Percentiles rank a stretch among this genome's conserved stretches.
Conservation (phyloP, 371 early-diverging fungal species). For the Apophysomyces sp. region DNA sequence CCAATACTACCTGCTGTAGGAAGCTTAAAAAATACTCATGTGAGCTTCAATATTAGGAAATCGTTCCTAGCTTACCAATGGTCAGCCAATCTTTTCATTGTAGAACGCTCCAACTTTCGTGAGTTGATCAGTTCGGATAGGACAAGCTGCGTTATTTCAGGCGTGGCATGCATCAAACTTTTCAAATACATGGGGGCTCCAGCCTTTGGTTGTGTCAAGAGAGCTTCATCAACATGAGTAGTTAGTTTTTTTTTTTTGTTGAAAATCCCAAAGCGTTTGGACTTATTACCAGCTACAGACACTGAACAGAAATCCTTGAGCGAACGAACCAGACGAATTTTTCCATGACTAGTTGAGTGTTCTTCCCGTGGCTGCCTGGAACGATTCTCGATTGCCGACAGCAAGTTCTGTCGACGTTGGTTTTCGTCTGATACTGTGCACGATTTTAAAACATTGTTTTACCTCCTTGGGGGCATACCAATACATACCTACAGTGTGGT, state of each 20-base stretch:
- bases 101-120: conserved; percentile 27
- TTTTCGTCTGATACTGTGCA: background rate
- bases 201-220: conserved; percentile 24
- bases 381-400: conserved; percentile 18
- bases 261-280: background rate
- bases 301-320: conserved; percentile 28
- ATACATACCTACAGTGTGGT: background rate
- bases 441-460: too few relatives aligned
- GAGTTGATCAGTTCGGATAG: conserved; percentile 18
- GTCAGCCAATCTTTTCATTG: conserved; percentile 23
- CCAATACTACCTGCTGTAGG: conserved; percentile 30
- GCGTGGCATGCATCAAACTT: conserved; percentile 15
- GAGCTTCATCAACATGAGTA: conserved; percentile 5
- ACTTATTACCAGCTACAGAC: conserved; percentile 23
- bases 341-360: background rate
- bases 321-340: conserved; percentile 12
- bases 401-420: conserved; percentile 8
- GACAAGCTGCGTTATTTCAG: conserved; percentile 26
- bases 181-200: conserved; percentile 12
- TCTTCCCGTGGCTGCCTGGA: background rate
- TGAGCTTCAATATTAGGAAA: background rate
- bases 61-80: conserved; percentile 25
- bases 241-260: background rate
- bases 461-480: too few relatives aligned
- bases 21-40: conserved; percentile 17